A percentile compares a stretch with the other conserved stretches of the same genome.
phyloP scores from a whole-genome alignment of 768 basidiomycete species.

The Pleurotus salmoneostramineus region DNA sequence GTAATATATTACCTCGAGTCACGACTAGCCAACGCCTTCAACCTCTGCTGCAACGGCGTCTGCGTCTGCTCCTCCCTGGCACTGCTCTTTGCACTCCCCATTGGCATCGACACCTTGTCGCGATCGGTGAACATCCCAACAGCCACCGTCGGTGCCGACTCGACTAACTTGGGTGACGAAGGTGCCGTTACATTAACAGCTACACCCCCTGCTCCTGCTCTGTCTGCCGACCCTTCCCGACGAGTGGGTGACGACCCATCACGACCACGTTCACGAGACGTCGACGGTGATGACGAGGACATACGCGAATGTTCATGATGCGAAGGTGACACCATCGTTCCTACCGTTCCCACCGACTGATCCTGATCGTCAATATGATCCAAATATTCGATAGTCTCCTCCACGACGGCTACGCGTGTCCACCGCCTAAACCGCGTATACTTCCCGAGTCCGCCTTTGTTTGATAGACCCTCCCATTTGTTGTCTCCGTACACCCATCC shows the following conservation, averaged over 20 bases:
- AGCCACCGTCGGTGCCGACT: neutral
- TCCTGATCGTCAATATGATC: neutral
- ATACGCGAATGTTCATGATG: neutral
- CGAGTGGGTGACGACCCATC: neutral
- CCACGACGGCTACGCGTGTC: slow-evolving; percentile 79
- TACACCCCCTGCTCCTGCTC: neutral
- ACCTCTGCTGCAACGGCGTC: neutral
- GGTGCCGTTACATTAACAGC: neutral
- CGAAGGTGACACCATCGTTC: neutral
- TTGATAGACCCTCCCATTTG: slow-evolving; percentile 82
- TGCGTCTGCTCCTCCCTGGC: neutral
- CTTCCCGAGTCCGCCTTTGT: slow-evolving; percentile 86
- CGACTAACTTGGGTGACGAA: neutral
- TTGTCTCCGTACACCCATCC: slow-evolving; percentile 96
- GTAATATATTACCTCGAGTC: neutral
- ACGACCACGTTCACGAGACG: neutral
- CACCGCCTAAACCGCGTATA: slow-evolving; percentile 85
- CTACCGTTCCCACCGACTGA: neutral
- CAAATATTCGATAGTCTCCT: slow-evolving; percentile 55
- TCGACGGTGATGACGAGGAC: neutral
- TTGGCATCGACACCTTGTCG: neutral
- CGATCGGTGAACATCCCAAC: neutral
- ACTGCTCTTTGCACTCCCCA: neutral
- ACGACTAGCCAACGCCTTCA: neutral
- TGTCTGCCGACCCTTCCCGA: too few species aligned